These are phyloP conservation scores for Pelargonium citronellum DNA, from an alignment of 441 rosid genomes.

Conservation along the genomic window DNA sequence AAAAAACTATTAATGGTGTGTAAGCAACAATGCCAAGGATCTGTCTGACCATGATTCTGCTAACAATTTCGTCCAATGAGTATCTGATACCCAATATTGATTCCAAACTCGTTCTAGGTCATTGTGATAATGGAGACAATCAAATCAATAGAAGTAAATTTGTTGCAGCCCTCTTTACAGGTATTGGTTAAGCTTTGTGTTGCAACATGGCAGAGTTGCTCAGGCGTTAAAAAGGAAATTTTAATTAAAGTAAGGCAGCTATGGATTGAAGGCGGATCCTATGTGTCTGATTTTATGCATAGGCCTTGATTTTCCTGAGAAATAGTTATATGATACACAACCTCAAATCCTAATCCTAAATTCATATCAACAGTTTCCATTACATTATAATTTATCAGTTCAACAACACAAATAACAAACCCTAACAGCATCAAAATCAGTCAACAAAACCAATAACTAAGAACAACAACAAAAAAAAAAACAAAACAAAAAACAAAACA, in stretches of 20 bases:
- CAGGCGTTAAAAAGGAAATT: not conserved
- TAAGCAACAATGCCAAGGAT: not conserved
- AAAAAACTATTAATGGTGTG: too few species aligned
- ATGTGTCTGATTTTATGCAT: not conserved
- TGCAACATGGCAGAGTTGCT: not conserved
- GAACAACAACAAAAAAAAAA: not conserved
- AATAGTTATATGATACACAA: not conserved
- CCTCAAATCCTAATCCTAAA: not conserved
- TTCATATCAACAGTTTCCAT: not conserved
- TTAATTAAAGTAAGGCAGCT: not conserved
- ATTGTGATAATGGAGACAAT: not conserved
- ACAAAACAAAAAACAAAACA: too few species aligned
- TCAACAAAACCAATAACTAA: conserved; percentile 2
- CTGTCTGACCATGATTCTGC: not conserved
- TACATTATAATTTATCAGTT: not conserved
- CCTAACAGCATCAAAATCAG: conserved; percentile 21
- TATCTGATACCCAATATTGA: not conserved
- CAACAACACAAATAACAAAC: conserved; percentile 15
- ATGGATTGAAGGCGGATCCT: not conserved
- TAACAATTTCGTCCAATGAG: not conserved
- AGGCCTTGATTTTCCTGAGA: not conserved
- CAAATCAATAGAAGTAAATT: not conserved
- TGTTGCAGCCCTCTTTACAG: not conserved
- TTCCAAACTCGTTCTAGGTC: not conserved
- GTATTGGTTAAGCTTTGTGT: too few species aligned